Conservation (phyloP, 257 asterid genomes). For the Scutellaria barbata region DNA sequence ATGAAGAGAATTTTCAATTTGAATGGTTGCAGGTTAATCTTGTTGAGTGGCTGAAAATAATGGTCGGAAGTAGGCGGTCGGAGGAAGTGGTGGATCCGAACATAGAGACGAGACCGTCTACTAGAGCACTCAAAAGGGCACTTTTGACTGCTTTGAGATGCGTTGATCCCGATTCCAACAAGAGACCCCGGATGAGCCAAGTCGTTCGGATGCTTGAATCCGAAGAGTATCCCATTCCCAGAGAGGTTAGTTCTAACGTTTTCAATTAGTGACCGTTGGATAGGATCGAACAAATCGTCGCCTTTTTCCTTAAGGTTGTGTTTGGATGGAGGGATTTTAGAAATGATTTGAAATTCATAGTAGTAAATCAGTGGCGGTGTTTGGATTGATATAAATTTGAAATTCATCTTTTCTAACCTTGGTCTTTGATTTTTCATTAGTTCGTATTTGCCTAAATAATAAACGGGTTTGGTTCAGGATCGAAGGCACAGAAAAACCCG, state of each 20-base stretch:
- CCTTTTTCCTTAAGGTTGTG: not conserved
- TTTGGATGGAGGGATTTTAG: too few species aligned
- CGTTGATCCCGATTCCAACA: slow-evolving; percentile 98
- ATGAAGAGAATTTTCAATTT: too few species aligned
- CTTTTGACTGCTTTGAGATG: slow-evolving; percentile 94
- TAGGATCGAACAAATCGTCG: too few species aligned
- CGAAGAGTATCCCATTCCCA: slow-evolving; percentile 92
- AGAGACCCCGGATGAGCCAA: slow-evolving; percentile 95
- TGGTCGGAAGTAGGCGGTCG: slow-evolving; percentile 92
- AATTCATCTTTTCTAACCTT: too few species aligned
- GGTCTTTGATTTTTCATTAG: too few species aligned
- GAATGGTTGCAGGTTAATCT: slow-evolving; percentile 72
- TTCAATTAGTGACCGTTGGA: not conserved
- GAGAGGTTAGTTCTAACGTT: slow-evolving; percentile 64
- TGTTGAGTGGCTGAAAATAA: slow-evolving; percentile 97
- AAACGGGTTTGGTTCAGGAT: slow-evolving; percentile 50
- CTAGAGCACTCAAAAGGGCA: slow-evolving; percentile 88
- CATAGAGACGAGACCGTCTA: slow-evolving; percentile 82
- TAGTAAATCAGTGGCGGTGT: too few species aligned
- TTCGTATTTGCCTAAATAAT: not conserved
- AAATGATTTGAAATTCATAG: too few species aligned
- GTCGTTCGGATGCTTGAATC: slow-evolving; percentile 98
- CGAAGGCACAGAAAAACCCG: slow-evolving; percentile 81
- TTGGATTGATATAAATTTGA: too few species aligned
- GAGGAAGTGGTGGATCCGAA: slow-evolving; percentile 97